phyloP scores from a whole-genome alignment of 768 basidiomycete genomes.

The Kwoniella bestiolae region DNA sequence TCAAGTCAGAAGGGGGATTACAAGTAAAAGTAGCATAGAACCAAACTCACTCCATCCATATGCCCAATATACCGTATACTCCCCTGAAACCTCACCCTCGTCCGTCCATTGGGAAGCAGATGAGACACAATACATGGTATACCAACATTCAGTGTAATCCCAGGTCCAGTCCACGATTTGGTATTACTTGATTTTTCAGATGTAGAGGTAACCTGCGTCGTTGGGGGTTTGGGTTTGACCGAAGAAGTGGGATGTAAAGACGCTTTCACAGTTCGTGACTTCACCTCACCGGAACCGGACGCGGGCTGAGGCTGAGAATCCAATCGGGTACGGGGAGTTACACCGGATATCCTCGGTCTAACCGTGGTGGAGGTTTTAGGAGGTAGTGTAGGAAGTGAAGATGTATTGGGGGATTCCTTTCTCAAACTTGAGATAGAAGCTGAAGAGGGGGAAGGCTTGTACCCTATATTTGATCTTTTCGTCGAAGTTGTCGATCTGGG shows the following conservation, averaged over 20 bases:
- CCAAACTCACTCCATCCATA: slow-evolving; percentile 34
- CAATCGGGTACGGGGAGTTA: not conserved
- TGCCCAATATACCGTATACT: slow-evolving; percentile 49
- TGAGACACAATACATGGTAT: slow-evolving; percentile 55
- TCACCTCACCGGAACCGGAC: too few relatives aligned
- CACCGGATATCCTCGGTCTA: not conserved
- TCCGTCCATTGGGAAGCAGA: not conserved
- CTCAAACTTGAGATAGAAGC: slow-evolving; percentile 24
- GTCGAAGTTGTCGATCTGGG: not conserved
- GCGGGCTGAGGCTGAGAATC: not conserved
- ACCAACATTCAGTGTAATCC: slow-evolving; percentile 43
- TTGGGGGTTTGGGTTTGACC: not conserved
- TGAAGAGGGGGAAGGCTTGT: slow-evolving; percentile 16
- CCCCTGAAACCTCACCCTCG: slow-evolving; percentile 44
- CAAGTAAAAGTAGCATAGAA: too few relatives aligned
- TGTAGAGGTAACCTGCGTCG: not conserved
- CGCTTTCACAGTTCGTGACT: too few relatives aligned
- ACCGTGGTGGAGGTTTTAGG: not conserved
- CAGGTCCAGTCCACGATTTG: slow-evolving; percentile 25
- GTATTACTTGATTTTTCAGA: not conserved
- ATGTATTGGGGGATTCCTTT: slow-evolving; percentile 19
- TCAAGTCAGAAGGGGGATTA: too few relatives aligned
- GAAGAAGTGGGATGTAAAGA: too few relatives aligned
- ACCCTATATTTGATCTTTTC: not conserved
- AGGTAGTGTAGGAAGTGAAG: not conserved